Conservation (phyloP, 169 alveolate species). For the Eimeria necatrix region DNA sequence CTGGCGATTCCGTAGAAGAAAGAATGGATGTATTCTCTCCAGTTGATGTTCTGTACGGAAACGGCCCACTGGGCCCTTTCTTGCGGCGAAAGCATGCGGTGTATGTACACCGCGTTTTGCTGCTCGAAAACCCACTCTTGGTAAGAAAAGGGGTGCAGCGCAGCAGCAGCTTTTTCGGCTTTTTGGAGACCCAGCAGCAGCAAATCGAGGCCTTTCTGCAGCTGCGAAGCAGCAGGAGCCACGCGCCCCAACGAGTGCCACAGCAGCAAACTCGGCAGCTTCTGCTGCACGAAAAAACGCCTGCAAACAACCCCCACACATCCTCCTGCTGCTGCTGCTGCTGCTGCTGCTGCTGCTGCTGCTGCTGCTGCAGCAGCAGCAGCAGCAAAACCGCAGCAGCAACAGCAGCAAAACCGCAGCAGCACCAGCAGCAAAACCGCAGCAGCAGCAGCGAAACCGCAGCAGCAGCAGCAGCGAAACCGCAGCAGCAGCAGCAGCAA, state of each 20-base stretch:
- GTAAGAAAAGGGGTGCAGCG: constrained; percentile 66
- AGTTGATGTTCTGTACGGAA: constrained; percentile 30
- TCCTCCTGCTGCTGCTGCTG: constrained; percentile 23
- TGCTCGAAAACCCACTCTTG: constrained; percentile 76
- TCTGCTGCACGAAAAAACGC: background rate
- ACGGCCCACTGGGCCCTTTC: background rate
- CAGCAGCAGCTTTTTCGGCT: constrained; percentile 54
- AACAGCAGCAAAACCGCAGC: constrained; percentile 61
- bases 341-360: constrained; percentile 1
- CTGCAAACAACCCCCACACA: background rate
- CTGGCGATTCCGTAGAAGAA: background rate
- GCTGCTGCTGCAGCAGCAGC: background rate
- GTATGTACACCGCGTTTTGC: background rate
- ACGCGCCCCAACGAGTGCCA: no score
- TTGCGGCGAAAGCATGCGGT: background rate
- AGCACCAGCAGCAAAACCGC: constrained; percentile 64
- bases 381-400: constrained; percentile 54
- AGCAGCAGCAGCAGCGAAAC: constrained; percentile 80
- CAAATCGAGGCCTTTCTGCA: background rate
- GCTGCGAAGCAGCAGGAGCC: background rate
- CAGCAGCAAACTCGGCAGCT: no score
- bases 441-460: constrained; percentile 71
- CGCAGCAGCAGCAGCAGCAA: constrained; percentile 62
- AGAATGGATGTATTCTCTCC: constrained; percentile 9
- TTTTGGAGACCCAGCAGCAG: background rate